Evolutionary conservation across 2,329 filamentous ascomycete species (phyloP).

Genomic region (Trichoderma gracile): DNA sequence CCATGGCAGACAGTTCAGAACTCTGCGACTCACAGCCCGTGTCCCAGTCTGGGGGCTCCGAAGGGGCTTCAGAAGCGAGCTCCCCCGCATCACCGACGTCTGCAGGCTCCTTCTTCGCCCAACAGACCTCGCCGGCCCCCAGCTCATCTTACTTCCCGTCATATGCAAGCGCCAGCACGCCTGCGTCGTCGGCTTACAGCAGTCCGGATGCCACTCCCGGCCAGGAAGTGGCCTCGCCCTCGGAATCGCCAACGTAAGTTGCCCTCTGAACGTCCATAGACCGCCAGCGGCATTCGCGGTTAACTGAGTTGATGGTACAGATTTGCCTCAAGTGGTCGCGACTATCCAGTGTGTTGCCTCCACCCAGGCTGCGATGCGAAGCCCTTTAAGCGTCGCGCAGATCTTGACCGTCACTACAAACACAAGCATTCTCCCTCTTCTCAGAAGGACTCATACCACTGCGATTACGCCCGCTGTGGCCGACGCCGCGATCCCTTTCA

Average conservation of each 20-base stretch:
- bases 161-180: constrained; percentile 25
- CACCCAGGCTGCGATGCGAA: constrained; percentile 45
- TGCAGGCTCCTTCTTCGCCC: constrained; percentile 29
- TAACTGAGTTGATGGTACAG: constrained; percentile 24
- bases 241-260: constrained; percentile 22
- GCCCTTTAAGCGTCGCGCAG: constrained; percentile 54
- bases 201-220: constrained; percentile 29
- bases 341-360: constrained; percentile 44
- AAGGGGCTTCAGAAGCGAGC: constrained; percentile 32
- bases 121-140: constrained; percentile 34
- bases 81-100: constrained; percentile 20
- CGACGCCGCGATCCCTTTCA: constrained; percentile 51
- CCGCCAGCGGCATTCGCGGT: neutral
- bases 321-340: constrained; percentile 30
- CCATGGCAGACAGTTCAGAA: constrained; percentile 25
- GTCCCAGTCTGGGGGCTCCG: constrained; percentile 35
- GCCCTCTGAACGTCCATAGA: neutral
- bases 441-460: constrained; percentile 48
- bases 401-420: constrained; percentile 55
- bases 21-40: constrained; percentile 34
- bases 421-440: constrained; percentile 49
- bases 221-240: constrained; percentile 27
- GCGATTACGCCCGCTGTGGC: constrained; percentile 54
- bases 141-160: constrained; percentile 28
- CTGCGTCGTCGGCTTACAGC: constrained; percentile 24